Evolutionary conservation across 805 yeast genomes (phyloP), one percentile per base, ranked within the genome.

Genomic region (Crinitomyces ghanaensis): DNA sequence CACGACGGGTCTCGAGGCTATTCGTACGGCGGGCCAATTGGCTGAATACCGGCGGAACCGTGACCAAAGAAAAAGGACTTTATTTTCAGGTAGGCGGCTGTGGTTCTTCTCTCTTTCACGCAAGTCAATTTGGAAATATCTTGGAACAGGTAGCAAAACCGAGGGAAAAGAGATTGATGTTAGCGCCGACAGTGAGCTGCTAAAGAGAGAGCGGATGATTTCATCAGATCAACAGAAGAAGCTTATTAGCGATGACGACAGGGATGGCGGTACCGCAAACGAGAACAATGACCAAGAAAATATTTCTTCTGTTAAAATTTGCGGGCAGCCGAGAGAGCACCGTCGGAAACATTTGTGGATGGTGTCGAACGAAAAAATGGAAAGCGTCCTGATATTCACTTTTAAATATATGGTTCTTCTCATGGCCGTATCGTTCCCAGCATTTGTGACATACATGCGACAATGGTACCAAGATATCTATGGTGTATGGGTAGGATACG

Each of bases 401-500:
- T 45, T 66, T 27, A 72, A 70, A 40, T 60, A 65, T 8, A 54
- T 65, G 0, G 44, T 65, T 23, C 68, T 70, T 0, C 43, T 68
- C 26, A 63, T 66, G 57, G 38, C 66, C 1, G 62, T 66, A 2
- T 63, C 72, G 0, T 66, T 67, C 38, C 74, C 73, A 1, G 68
- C 66, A 63, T 69, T 66, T 42, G 51, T 63, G 22, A 68, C 72
- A 0, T 57, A 59, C 23, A 42, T 64, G 14, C 53, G 72, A 28
- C 48, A 51, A n/a, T 69, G 74, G 74, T 68, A 66, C 39, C 50
- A 49, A n/a, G 56, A 59, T 12, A 57, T 61, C 20, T 58, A 66
- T 39, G 74, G 73, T 26, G 51, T 67, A 1, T 69, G 74, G 74
- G 60, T 66, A 5, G 74, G 73, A 18, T 69, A 69, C 53, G 70